Conservation (phyloP, 768 basidiomycete genomes). For the Termitomyces bulborhizus region DNA sequence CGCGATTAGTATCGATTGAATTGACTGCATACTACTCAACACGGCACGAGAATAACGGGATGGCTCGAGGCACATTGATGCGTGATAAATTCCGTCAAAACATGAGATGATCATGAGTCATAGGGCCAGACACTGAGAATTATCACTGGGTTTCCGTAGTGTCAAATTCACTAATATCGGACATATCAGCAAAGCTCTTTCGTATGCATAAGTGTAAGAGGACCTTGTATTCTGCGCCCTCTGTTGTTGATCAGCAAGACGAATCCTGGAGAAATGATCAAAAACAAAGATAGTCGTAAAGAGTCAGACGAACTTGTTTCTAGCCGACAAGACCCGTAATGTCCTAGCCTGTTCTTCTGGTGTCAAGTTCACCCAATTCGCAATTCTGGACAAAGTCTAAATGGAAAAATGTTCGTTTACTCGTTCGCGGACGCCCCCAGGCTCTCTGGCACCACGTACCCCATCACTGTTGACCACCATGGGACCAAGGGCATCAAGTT, state of each 20-base stretch:
- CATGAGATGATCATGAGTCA: slow-evolving; percentile 10
- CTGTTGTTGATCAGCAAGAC: background rate
- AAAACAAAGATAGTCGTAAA: background rate
- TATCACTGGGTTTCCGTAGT: slow-evolving; percentile 8
- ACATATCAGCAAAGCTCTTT: background rate
- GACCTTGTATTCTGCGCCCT: background rate
- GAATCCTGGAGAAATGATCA: background rate
- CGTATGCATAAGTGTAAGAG: background rate
- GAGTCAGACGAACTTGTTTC: slow-evolving; percentile 35
- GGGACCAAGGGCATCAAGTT: slow-evolving; percentile 55
- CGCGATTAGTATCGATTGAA: background rate
- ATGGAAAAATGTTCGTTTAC: background rate
- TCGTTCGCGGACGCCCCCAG: background rate
- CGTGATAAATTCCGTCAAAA: background rate
- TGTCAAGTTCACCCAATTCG: slow-evolving; percentile 58
- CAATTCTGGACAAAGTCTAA: slow-evolving; percentile 60
- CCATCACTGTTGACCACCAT: slow-evolving; percentile 67
- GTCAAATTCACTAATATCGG: background rate
- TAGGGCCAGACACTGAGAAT: slow-evolving; percentile 17
- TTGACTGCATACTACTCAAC: too few species aligned
- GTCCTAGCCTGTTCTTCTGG: slow-evolving; percentile 52
- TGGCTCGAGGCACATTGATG: too few species aligned
- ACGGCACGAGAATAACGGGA: too few species aligned
- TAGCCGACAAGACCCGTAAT: slow-evolving; percentile 43
- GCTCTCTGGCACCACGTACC: slow-evolving; percentile 26